Evolutionary conservation across 2,329 filamentous ascomycete species (phyloP), one percentile per base, ranked within the genome.

Genomic region (Talaromyces albobiverticillius): DNA sequence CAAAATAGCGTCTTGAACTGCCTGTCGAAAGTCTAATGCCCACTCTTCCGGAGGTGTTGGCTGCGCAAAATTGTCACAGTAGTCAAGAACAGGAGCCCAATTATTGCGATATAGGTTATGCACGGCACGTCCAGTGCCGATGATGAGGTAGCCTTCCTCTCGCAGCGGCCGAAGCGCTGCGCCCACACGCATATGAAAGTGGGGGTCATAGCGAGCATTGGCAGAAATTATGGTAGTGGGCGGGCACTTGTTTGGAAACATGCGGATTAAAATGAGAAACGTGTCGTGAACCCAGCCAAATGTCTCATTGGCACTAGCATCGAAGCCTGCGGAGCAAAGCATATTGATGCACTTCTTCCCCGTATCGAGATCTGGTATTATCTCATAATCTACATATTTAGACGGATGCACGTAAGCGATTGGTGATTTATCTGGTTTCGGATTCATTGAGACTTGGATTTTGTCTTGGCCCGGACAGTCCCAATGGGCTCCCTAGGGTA

Each of bases 241-340:
- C 1, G 86, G 86, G 61, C 82, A 86, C n/a, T 73, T 75, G 2
- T 64, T 59, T 0, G 85, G 85, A 59, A 88, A 88, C 85, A 89
- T 88, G 52, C 84, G 77, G 64, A 88, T 85, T 8, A 88, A 73
- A 53, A 88, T 80, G 3, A 88, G 77, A 63, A 83, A 88, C 0
- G 83, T 86, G 67, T 89, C 86, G 71, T 89, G 85, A 64, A 88
- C 88, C 85, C 85, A 88, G 62, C 88, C 82, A 59, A 88, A 88
- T 0, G 63, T 73, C 0, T 75, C 61, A 62, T 87, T 84, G 1
- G 67, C 70, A 3, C 67, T 64, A 1, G 77, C 82, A 34, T 81
- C 73, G 67, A 87, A 81, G 8, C 84, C 83, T 1, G 76, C 74
- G 2, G 66, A 62, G 4, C 67, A 60, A 1, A 88, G 74, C 48